Conservation (phyloP, 2,329 filamentous ascomycete species). For the Fusarium mexicanum region DNA sequence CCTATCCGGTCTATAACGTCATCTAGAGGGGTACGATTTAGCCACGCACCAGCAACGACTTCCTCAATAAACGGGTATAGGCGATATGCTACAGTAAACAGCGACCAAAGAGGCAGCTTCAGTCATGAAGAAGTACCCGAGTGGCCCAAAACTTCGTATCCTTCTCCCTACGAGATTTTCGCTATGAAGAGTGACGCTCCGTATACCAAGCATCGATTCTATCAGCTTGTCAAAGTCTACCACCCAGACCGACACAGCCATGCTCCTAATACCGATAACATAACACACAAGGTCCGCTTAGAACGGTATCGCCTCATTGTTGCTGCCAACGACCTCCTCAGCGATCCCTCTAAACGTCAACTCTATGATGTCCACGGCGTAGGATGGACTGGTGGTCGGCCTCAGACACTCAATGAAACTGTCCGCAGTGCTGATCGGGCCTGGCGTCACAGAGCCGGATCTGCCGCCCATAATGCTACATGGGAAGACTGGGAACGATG, state of each 20-base stretch:
- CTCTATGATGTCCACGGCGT: slow-evolving; percentile 85
- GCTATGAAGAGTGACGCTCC: slow-evolving; percentile 64
- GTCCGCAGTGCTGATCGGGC: slow-evolving; percentile 53
- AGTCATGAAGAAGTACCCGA: slow-evolving; percentile 30
- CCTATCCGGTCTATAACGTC: slow-evolving; percentile 38
- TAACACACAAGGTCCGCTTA: slow-evolving; percentile 70
- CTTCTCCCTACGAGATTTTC: slow-evolving; percentile 93
- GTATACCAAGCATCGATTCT: slow-evolving; percentile 87
- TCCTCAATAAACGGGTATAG: slow-evolving; percentile 12
- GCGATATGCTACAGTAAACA: slow-evolving; percentile 38
- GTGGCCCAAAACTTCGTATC: slow-evolving; percentile 62
- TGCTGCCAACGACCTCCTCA: slow-evolving; percentile 87
- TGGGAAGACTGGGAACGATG: slow-evolving; percentile 98
- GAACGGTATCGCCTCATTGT: slow-evolving; percentile 92
- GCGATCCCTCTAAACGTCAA: slow-evolving; percentile 78
- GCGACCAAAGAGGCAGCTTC: slow-evolving; percentile 5
- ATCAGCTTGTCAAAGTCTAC: slow-evolving; percentile 93
- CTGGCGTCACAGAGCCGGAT: slow-evolving; percentile 61
- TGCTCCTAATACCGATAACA: slow-evolving; percentile 27
- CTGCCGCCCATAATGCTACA: slow-evolving; percentile 77
- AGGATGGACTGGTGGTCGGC: slow-evolving; percentile 76
- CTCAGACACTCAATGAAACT: slow-evolving; percentile 58
- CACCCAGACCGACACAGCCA: slow-evolving; percentile 78
- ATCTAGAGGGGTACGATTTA: slow-evolving; percentile 23
- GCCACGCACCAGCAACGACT: neutral